phyloP scores from a whole-genome alignment of 2,329 filamentous ascomycete species.

The Aspergillus sp. region DNA sequence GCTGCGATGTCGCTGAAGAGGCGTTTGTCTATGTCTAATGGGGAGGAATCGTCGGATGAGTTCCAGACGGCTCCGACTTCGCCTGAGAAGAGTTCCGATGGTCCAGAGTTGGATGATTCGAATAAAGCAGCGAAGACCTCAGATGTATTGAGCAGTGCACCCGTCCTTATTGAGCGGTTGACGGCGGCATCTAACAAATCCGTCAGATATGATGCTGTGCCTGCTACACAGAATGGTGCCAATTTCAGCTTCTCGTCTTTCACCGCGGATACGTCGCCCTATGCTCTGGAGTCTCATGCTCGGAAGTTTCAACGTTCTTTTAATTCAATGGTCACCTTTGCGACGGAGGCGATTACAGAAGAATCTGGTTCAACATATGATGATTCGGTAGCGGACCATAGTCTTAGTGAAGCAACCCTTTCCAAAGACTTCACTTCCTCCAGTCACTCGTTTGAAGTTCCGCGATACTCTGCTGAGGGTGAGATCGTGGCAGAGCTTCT shows the following conservation, averaged over 20 bases:
- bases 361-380: constrained; percentile 28
- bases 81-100: constrained; percentile 19
- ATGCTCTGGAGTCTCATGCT: constrained; percentile 16
- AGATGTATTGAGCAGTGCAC: constrained; percentile 1
- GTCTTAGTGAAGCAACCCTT: constrained; percentile 15
- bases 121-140: constrained; percentile 3
- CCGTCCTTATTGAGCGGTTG: constrained; percentile 21
- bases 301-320: constrained; percentile 26
- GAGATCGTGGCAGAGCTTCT: constrained; percentile 31
- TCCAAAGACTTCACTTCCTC: neutral
- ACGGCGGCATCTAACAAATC: constrained; percentile 15
- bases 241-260: constrained; percentile 27
- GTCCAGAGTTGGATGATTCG: neutral
- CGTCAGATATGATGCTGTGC: constrained; percentile 20
- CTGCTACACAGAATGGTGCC: constrained; percentile 6
- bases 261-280: constrained; percentile 11
- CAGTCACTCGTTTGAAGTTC: constrained; percentile 2
- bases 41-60: constrained; percentile 20
- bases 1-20: constrained; percentile 7
- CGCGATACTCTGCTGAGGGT: constrained; percentile 16
- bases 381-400: constrained; percentile 25
- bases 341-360: constrained; percentile 26
- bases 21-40: constrained; percentile 18
- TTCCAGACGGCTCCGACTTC: constrained; percentile 34
- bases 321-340: constrained; percentile 24